These are phyloP conservation scores for Zymoseptoria tritici DNA, from an alignment of 2,329 filamentous ascomycete species.

Conservation along the genomic window DNA sequence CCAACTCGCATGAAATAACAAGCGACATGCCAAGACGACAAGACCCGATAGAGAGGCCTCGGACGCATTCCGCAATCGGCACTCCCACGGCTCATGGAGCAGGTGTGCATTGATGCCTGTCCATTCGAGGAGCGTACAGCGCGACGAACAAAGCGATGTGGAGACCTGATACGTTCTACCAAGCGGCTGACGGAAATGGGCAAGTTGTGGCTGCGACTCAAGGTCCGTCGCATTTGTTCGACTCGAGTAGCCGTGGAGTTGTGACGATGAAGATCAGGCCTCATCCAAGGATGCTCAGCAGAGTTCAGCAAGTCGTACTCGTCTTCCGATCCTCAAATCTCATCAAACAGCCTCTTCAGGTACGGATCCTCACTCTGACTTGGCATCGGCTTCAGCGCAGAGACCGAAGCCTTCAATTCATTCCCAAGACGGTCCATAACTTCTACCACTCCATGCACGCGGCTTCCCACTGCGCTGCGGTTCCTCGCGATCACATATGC, in stretches of 20 bases:
- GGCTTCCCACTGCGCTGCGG: conserved; percentile 16
- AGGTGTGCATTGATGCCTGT: background rate
- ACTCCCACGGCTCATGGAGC: no score
- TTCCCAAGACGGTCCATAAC: conserved; percentile 15
- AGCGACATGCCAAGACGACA: no score
- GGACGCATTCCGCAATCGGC: background rate
- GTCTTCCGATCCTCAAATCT: conserved; percentile 12
- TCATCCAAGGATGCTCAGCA: background rate
- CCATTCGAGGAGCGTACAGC: no score
- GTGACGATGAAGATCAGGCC: no score
- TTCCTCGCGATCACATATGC: conserved; percentile 23
- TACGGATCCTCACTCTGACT: conserved; percentile 23
- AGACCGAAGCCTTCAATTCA: conserved; percentile 14
- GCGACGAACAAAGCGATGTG: background rate
- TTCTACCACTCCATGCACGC: conserved; percentile 13
- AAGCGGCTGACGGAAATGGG: background rate
- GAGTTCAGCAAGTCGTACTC: background rate
- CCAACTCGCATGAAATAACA: background rate
- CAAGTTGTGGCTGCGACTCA: background rate
- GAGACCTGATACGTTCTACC: background rate
- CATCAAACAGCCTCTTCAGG: conserved; percentile 25
- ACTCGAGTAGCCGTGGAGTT: background rate
- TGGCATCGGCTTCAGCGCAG: conserved; percentile 12
- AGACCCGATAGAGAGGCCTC: no score
- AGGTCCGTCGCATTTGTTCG: background rate